A percentile compares a stretch with the other conserved stretches of the same genome.
These are phyloP conservation scores for Globisporangium yorkense DNA, from an alignment of 352 stramenopile genomes.

Conservation along the genomic window DNA sequence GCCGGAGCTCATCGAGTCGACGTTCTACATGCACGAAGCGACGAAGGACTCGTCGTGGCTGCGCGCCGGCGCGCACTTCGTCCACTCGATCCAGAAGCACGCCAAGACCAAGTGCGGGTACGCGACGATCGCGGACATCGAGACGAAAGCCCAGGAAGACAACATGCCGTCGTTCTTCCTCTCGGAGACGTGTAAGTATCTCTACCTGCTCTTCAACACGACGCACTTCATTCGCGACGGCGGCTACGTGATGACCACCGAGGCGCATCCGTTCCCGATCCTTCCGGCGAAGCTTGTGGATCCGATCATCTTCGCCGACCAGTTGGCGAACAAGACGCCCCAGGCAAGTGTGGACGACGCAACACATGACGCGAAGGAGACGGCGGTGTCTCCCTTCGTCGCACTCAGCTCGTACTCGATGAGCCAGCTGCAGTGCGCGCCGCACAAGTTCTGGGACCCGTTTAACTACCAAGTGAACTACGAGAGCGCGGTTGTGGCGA, in stretches of 20 bases:
- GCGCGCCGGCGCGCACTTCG: constrained; percentile 61
- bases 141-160: constrained; percentile 88
- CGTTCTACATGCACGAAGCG: constrained; percentile 93
- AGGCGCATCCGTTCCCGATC: constrained; percentile 93
- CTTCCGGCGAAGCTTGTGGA: constrained; percentile 42
- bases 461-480: constrained; percentile 59
- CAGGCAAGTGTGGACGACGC: not conserved
- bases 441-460: constrained; percentile 44
- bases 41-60: constrained; percentile 83
- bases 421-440: constrained; percentile 26
- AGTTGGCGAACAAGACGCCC: not conserved
- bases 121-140: constrained; percentile 83
- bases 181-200: constrained; percentile 99
- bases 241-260: constrained; percentile 95
- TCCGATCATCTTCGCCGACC: constrained; percentile 29
- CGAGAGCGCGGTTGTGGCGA: constrained; percentile 35
- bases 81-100: constrained; percentile 89
- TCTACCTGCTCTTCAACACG: constrained; percentile 95
- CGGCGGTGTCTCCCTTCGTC: constrained; percentile 10
- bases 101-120: constrained; percentile 92
- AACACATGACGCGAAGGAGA: not conserved
- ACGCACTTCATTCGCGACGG: constrained; percentile 87
- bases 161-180: constrained; percentile 99
- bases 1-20: constrained; percentile 97
- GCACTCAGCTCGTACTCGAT: constrained; percentile 13